Percentiles rank a stretch among this genome's conserved stretches.
These are phyloP conservation scores for Phytophthora fragariaefolia DNA, from an alignment of 352 stramenopile genomes.

Conservation along the genomic window DNA sequence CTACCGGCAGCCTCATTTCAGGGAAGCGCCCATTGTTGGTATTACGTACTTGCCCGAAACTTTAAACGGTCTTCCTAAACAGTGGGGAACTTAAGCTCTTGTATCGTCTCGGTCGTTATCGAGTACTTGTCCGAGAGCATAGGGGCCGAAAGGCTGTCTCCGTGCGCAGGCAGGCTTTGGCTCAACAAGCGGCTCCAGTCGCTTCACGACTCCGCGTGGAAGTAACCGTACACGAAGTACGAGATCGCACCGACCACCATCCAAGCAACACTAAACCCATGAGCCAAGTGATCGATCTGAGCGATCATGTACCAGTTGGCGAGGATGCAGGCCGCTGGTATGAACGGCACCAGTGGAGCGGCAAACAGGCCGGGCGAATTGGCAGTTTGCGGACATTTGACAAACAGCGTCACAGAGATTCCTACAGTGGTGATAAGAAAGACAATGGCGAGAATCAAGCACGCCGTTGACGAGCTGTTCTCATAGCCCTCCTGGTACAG, in stretches of 20 bases:
- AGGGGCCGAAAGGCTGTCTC: constrained; percentile 34
- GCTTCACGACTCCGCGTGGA: constrained; percentile 43
- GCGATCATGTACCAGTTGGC: constrained; percentile 74
- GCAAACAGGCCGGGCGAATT: constrained; percentile 43
- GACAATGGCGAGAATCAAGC: constrained; percentile 51
- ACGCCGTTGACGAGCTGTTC: constrained; percentile 43
- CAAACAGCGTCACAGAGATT: constrained; percentile 41
- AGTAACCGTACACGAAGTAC: constrained; percentile 70
- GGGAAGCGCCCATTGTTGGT: too few relatives aligned
- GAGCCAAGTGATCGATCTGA: constrained; percentile 48
- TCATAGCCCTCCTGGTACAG: constrained; percentile 65
- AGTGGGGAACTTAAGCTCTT: constrained; percentile 32
- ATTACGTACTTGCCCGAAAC: too few relatives aligned
- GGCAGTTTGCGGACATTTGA: constrained; percentile 54
- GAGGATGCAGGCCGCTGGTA: constrained; percentile 63
- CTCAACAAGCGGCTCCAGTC: constrained; percentile 51
- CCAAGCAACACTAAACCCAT: constrained; percentile 52
- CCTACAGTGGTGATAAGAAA: constrained; percentile 45
- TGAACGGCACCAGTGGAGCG: constrained; percentile 64
- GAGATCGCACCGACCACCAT: constrained; percentile 51
- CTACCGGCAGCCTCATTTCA: too few relatives aligned
- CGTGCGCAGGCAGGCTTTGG: constrained; percentile 37
- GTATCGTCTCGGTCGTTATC: too few relatives aligned
- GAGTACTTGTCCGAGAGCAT: constrained; percentile 45
- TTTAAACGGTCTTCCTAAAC: too few relatives aligned